Base-by-base conservation (phyloP, 2,329 filamentous ascomycete species). In the Colletotrichum cereale region DNA sequence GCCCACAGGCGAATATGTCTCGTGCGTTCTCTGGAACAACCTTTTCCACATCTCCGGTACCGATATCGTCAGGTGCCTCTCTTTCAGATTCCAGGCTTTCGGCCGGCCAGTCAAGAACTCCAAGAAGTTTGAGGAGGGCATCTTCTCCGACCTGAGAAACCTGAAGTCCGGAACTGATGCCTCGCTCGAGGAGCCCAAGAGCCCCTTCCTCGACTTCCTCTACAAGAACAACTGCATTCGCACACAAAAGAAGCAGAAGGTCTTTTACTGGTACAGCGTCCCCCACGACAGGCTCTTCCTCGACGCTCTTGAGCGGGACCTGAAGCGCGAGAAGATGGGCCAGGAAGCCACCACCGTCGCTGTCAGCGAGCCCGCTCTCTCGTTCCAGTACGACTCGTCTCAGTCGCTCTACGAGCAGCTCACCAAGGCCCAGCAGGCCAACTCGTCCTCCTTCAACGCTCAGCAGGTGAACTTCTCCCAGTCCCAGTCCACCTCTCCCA, bases 221-320 rank as follows among this genome's bases (percentile, higher is more conserved):
- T 99, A 99, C 90, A 99, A 99, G 89, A 99, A 99, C 89, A 99
- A 99, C 87, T 99, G 96, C 88, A 99, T 99, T 77, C 92, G 96
- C 77, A 99, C 96, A 47, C 96, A 99, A 84, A 99, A 99, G 91
- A 99, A 99, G 89, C 96, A 99, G 81, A 99, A 99, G 87, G 96
- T 99, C 75, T 99, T 99, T 80, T 99, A 98, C 86, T 99, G 96
- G 96, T 99, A 98, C 85, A 98, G 95, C 85, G 96, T 99, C 58
- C 96, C 96, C 1, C 96, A 99, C 82, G 96, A 99, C 84, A 91
- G 96, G 66, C 90, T 99, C 62, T 99, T 99, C 85, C 91, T 99
- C 76, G 96, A 99, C 85, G 96, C 96, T 48, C 87, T 99, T 77
- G 96, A 99, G 88, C 92, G 96, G 75, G 96, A 99, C 80, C 85